Conservation (phyloP, 768 basidiomycete genomes). For the Tricholoma hemisulphureum region DNA sequence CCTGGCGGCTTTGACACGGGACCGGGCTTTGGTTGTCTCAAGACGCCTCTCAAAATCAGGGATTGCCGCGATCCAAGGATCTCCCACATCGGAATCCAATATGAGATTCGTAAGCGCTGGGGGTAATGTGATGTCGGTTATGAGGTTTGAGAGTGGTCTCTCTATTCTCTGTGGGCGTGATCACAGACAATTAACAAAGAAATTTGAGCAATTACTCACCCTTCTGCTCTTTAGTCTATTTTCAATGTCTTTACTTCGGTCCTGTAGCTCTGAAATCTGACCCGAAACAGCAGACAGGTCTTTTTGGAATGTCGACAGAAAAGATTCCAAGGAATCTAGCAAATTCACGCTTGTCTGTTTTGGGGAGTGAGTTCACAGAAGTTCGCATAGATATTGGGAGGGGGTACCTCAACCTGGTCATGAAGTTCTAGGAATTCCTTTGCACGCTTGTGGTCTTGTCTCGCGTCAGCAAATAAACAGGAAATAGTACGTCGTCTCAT, state of each 20-base stretch:
- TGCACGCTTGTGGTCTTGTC: conserved; percentile 38
- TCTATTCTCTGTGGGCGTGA: conserved; percentile 72
- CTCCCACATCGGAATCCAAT: conserved; percentile 81
- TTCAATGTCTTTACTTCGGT: conserved; percentile 88
- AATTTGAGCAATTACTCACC: conserved; percentile 46
- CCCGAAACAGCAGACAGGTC: conserved; percentile 94
- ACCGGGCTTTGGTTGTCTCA: conserved; percentile 63
- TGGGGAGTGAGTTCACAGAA: not conserved
- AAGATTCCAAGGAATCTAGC: conserved; percentile 83
- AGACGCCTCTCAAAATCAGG: conserved; percentile 78
- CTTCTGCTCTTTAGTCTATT: conserved; percentile 77
- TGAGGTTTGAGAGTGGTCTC: conserved; percentile 76
- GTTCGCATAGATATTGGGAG: not conserved
- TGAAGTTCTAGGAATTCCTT: conserved; percentile 85
- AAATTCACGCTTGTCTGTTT: conserved; percentile 84
- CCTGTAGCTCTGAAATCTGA: conserved; percentile 93
- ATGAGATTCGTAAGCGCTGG: conserved; percentile 75
- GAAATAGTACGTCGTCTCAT: conserved; percentile 12
- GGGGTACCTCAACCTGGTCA: conserved; percentile 77
- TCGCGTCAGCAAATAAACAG: not conserved
- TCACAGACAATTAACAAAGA: not conserved
- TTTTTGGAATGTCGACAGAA: conserved; percentile 92
- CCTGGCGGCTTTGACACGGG: conserved; percentile 82
- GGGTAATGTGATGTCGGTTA: conserved; percentile 79
- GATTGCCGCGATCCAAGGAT: conserved; percentile 84